These are phyloP conservation scores for Phytophthora palmivora DNA, from an alignment of 352 stramenopile genomes.

Conservation along the genomic window DNA sequence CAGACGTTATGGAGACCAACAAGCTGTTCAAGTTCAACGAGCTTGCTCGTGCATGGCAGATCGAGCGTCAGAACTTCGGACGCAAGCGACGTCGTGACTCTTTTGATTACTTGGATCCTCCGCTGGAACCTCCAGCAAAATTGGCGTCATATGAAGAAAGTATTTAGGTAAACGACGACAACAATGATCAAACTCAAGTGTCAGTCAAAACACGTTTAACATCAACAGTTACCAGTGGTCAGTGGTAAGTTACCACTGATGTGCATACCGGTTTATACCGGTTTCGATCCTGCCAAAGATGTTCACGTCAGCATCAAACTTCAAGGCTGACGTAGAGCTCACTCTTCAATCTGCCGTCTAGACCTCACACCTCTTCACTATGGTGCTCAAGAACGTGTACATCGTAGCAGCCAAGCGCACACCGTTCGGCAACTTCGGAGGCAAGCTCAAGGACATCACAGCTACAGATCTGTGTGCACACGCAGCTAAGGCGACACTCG, in stretches of 20 bases:
- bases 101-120: conserved; percentile 76
- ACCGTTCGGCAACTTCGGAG: conserved; percentile 95
- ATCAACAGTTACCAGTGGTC: too few species aligned
- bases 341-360: conserved; percentile 27
- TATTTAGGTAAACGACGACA: conserved; percentile 73
- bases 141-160: conserved; percentile 87
- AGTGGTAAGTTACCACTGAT: too few species aligned
- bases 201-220: background rate
- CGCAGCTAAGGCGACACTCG: conserved; percentile 87
- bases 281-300: background rate
- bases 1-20: conserved; percentile 65
- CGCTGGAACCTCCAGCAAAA: conserved; percentile 64
- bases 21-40: conserved; percentile 83
- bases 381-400: conserved; percentile 91
- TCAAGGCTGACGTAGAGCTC: conserved; percentile 25
- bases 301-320: conserved; percentile 40
- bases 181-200: conserved; percentile 39
- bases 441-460: conserved; percentile 93
- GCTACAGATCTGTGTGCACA: conserved; percentile 92
- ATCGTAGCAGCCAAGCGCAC: conserved; percentile 97
- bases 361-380: conserved; percentile 15
- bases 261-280: background rate
- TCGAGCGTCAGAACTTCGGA: conserved; percentile 78
- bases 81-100: conserved; percentile 79
- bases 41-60: conserved; percentile 78